These are phyloP conservation scores for Talaromyces verruculosus DNA, from an alignment of 2,329 filamentous ascomycete genomes.

Conservation along the genomic window DNA sequence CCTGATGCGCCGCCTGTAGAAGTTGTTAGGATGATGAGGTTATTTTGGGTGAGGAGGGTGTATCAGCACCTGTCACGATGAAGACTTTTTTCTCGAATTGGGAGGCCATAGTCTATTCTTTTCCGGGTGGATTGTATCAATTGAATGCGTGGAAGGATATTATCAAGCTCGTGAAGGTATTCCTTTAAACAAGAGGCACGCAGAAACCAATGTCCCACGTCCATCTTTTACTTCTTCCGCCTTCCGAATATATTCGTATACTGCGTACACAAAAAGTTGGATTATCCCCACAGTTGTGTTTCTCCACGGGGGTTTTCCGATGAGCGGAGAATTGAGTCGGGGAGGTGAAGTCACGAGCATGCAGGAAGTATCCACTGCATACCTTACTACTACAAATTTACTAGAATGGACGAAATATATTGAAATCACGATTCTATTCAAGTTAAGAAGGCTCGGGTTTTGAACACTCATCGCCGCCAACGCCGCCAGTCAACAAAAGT, in stretches of 20 bases:
- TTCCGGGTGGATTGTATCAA: not conserved
- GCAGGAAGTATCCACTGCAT: not conserved
- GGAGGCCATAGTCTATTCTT: not conserved
- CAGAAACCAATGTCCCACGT: not conserved
- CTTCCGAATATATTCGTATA: not conserved
- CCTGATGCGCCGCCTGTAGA: conserved; percentile 37
- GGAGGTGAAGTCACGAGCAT: not conserved
- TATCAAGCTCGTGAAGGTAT: not conserved
- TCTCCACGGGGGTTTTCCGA: conserved; percentile 4
- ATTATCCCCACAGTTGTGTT: not conserved
- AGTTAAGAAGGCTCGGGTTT: not conserved
- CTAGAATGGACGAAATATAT: not conserved
- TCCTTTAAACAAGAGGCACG: not conserved
- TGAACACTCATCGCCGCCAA: not conserved
- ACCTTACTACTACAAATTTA: not conserved
- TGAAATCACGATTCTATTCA: not conserved
- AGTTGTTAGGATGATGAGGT: not conserved
- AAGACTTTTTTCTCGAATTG: not conserved
- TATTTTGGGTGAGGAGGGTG: not conserved
- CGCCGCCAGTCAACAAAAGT: not conserved
- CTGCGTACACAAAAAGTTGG: not conserved
- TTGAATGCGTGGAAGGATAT: not conserved
- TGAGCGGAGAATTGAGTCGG: not conserved
- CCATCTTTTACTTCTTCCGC: not conserved
- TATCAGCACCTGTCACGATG: conserved; percentile 2